These are phyloP conservation scores for Fusarium hostae DNA, from an alignment of 2,329 filamentous ascomycete genomes.

Conservation along the genomic window DNA sequence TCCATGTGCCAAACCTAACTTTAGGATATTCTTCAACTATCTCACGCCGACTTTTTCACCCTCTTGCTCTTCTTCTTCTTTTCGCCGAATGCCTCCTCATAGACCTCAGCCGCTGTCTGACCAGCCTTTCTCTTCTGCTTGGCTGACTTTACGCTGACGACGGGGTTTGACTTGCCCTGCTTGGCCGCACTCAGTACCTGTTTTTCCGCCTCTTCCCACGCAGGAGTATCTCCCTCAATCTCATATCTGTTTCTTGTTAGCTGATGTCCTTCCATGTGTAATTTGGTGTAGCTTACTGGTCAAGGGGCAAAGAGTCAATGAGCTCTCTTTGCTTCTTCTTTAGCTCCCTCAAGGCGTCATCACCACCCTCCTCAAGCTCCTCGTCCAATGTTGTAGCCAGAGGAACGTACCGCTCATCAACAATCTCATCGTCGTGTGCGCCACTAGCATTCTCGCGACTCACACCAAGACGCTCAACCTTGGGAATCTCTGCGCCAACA, in stretches of 20 bases:
- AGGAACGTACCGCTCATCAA: slow-evolving; percentile 74
- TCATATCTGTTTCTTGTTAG: slow-evolving; percentile 63
- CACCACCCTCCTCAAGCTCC: slow-evolving; percentile 84
- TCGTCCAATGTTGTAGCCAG: slow-evolving; percentile 79
- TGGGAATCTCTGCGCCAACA: slow-evolving; percentile 73
- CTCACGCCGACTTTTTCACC: slow-evolving; percentile 49
- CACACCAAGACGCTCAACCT: slow-evolving; percentile 66
- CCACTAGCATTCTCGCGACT: slow-evolving; percentile 69
- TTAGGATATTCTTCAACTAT: slow-evolving; percentile 28
- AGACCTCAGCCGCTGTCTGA: slow-evolving; percentile 66
- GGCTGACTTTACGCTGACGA: slow-evolving; percentile 84
- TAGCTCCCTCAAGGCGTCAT: slow-evolving; percentile 77
- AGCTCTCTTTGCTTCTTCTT: slow-evolving; percentile 85
- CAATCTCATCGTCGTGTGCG: slow-evolving; percentile 75
- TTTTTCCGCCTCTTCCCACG: slow-evolving; percentile 78
- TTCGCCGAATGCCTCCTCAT: slow-evolving; percentile 68
- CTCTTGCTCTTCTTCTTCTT: slow-evolving; percentile 67
- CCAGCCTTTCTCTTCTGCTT: slow-evolving; percentile 81
- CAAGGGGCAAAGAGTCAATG: slow-evolving; percentile 89
- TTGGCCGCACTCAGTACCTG: slow-evolving; percentile 71
- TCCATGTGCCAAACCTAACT: slow-evolving; percentile 36
- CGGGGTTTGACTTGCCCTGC: slow-evolving; percentile 66
- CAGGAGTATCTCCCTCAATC: slow-evolving; percentile 69
- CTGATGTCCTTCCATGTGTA: not conserved
- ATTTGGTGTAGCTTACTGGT: slow-evolving; percentile 61